phyloP scores from a whole-genome alignment of 2,329 filamentous ascomycete species.

The Colletotrichum sp. region DNA sequence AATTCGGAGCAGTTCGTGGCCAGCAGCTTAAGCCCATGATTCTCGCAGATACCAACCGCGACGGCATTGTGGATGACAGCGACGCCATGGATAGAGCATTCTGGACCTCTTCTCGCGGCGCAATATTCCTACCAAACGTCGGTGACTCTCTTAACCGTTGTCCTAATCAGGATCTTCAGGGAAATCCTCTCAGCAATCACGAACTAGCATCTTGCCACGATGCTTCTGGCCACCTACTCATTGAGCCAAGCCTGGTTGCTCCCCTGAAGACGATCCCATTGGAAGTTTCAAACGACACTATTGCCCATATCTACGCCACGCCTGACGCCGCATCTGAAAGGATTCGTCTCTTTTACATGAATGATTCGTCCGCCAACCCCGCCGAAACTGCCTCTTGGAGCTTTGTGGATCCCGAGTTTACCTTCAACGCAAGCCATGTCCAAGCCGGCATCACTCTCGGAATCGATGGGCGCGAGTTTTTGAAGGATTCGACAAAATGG shows the following conservation, averaged over 20 bases:
- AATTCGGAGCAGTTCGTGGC: background rate
- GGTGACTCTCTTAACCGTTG: slow-evolving; percentile 36
- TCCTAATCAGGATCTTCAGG: slow-evolving; percentile 20
- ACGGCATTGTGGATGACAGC: slow-evolving; percentile 33
- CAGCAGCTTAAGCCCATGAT: slow-evolving; percentile 20
- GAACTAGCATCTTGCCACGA: slow-evolving; percentile 38
- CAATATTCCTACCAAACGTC: slow-evolving; percentile 41
- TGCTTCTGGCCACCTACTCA: slow-evolving; percentile 35
- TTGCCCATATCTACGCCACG: slow-evolving; percentile 8
- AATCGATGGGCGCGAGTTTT: slow-evolving; percentile 38
- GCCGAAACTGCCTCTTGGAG: slow-evolving; percentile 26
- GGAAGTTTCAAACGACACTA: slow-evolving; percentile 20
- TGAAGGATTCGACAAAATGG: slow-evolving; percentile 28
- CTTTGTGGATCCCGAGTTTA: slow-evolving; percentile 27
- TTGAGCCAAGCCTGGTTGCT: slow-evolving; percentile 33
- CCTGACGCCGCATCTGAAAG: slow-evolving; percentile 9
- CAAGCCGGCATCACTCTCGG: slow-evolving; percentile 35
- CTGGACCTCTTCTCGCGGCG: slow-evolving; percentile 30
- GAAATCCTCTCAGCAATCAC: slow-evolving; percentile 22
- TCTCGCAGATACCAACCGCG: slow-evolving; percentile 41
- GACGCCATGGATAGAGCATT: slow-evolving; percentile 27
- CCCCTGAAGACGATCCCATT: slow-evolving; percentile 35
- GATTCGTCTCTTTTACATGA: slow-evolving; percentile 32
- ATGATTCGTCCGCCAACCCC: background rate
- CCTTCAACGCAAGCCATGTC: slow-evolving; percentile 32